Conservation (phyloP, 2,329 filamentous ascomycete genomes). For the Penicillium concentricum region DNA sequence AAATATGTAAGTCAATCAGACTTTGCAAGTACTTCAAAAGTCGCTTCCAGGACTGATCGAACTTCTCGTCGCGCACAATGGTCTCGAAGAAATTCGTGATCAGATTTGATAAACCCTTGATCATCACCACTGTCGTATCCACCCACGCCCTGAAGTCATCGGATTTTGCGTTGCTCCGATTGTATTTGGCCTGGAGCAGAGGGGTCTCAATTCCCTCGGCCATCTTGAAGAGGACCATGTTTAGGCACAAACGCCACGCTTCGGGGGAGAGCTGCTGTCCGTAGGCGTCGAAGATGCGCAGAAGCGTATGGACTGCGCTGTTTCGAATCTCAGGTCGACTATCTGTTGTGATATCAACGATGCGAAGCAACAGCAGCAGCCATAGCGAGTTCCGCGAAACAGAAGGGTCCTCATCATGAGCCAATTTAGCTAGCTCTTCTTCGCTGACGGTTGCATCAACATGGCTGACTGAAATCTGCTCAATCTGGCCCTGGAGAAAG, state of each 20-base stretch:
- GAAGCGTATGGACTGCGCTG: slow-evolving; percentile 81
- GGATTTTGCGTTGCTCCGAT: slow-evolving; percentile 20
- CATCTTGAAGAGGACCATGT: slow-evolving; percentile 76
- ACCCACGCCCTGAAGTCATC: slow-evolving; percentile 60
- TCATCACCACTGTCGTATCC: slow-evolving; percentile 71
- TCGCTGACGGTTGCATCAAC: slow-evolving; percentile 53
- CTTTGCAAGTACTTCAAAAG: slow-evolving; percentile 68
- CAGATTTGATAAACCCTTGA: slow-evolving; percentile 70
- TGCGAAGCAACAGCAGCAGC: slow-evolving; percentile 39
- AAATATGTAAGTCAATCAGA: slow-evolving; percentile 60
- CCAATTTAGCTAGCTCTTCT: slow-evolving; percentile 56
- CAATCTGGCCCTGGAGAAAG: slow-evolving; percentile 62
- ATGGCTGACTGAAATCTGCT: slow-evolving; percentile 39
- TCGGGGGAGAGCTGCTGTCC: slow-evolving; percentile 74
- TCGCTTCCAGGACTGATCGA: slow-evolving; percentile 72
- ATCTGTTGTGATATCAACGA: slow-evolving; percentile 43
- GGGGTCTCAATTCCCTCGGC: slow-evolving; percentile 67
- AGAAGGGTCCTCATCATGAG: slow-evolving; percentile 58
- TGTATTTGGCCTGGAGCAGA: slow-evolving; percentile 18
- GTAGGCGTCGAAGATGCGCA: slow-evolving; percentile 89
- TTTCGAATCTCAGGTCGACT: slow-evolving; percentile 42
- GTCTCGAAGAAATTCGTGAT: slow-evolving; percentile 74
- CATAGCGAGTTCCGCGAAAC: slow-evolving; percentile 51
- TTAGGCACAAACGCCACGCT: slow-evolving; percentile 81
- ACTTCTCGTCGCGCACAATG: slow-evolving; percentile 64